These are phyloP conservation scores for Xylaria intraflava DNA, from an alignment of 495 filamentous ascomycete species.

Conservation along the genomic window DNA sequence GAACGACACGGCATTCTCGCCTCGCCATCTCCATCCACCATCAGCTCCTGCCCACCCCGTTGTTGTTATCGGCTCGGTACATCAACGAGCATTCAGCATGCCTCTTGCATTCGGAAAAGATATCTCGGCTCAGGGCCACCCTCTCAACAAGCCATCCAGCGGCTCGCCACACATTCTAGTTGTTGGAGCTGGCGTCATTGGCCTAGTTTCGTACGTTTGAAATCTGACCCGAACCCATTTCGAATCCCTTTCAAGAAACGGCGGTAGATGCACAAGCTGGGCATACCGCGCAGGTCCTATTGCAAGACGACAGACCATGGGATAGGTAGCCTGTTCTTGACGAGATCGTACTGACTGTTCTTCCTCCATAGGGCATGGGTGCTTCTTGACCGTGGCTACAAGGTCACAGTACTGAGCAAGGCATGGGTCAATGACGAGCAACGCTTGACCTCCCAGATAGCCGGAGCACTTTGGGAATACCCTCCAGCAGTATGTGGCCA, in stretches of 20 bases:
- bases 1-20: too few species aligned
- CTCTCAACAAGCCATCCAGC: slow-evolving; percentile 19
- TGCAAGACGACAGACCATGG: background rate
- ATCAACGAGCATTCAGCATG: too few species aligned
- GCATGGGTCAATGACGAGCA: slow-evolving; percentile 36
- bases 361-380: slow-evolving; percentile 32
- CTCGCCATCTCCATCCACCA: too few species aligned
- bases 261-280: background rate
- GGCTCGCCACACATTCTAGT: slow-evolving; percentile 34
- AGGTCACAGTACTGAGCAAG: slow-evolving; percentile 42
- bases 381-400: slow-evolving; percentile 43
- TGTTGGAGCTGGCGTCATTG: slow-evolving; percentile 42
- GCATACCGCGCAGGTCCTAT: background rate
- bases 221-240: background rate
- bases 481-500: slow-evolving; percentile 44
- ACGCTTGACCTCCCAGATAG: slow-evolving; percentile 46
- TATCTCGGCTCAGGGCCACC: slow-evolving; percentile 21
- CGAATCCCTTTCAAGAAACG: background rate
- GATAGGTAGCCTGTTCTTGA: background rate
- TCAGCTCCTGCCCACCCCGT: too few species aligned
- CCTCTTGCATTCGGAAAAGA: slow-evolving; percentile 26
- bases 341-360: slow-evolving; percentile 8
- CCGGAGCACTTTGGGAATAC: slow-evolving; percentile 47
- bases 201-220: slow-evolving; percentile 31
- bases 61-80: too few species aligned